Evolutionary conservation across 2,329 filamentous ascomycete species (phyloP), one percentile per base, ranked within the genome.

Genomic region (Hypoxylon sp.): DNA sequence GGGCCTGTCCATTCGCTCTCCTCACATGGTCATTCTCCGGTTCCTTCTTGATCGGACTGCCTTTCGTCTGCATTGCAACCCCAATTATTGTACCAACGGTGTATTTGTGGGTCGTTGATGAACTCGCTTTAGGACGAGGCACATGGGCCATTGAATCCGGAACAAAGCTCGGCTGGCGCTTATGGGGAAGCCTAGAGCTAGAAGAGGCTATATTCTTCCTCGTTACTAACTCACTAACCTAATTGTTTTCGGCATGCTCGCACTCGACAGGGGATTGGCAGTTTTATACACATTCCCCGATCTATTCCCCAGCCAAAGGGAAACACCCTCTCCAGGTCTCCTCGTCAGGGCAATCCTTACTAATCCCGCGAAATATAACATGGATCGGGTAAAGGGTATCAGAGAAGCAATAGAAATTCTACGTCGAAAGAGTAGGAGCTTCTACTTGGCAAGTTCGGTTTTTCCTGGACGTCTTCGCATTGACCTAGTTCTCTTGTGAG

Each of bases 121-220:
- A 90, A 3, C 74, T 92, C 29, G 90, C 91, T 0, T 76, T 94
- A 55, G 85, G 85, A 44, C 82, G 89, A 39, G 91, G 92, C 6
- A 93, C 91, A 0, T 94, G 91, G 92, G 85, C 88, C 0, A 93
- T 94, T 54, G 87, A 87, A 67, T 81, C 83, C 3, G 88, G 87
- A 0, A 94, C 91, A 0, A 93, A 93, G 74, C 84, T 91, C 10
- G 88, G 86, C 0, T 74, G 87, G 42, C 84, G 88, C 52, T 71
- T 93, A 0, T 93, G 89, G 85, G 85, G 87, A 1, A 85, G 85
- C 5, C 78, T 94, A 31, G 92, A 94, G 55, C 83, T 93, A 19
- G 92, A 94, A 79, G 92, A 94, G 76, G 91, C 91, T 0, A 72
- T 91, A 6, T 94, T 94, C 81, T 94, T 94, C 78, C 81, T 93